Evolutionary conservation across 1,139 yeast genomes (phyloP).

Genomic region (Sporopachydermia cereana): DNA sequence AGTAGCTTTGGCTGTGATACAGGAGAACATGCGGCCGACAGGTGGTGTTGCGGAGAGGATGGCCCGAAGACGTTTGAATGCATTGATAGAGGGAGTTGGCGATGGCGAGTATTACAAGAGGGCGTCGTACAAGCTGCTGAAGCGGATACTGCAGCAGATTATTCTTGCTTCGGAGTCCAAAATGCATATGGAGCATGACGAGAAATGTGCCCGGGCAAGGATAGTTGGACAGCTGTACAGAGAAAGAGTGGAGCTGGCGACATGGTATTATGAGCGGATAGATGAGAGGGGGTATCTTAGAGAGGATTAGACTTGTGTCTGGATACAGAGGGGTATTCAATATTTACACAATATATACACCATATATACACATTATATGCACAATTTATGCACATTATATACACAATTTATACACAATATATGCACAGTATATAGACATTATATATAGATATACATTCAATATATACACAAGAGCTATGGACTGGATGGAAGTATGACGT

Average conservation of each 20-base stretch:
- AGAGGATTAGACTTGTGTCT: too few species aligned
- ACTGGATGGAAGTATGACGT: too few species aligned
- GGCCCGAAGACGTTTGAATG: slow-evolving; percentile 17
- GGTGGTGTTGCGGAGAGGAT: slow-evolving; percentile 21
- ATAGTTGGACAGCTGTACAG: slow-evolving; percentile 7
- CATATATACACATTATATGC: too few species aligned
- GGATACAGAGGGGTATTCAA: too few species aligned
- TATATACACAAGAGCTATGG: too few species aligned
- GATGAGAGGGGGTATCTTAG: not conserved
- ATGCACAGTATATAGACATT: too few species aligned
- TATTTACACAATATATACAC: too few species aligned
- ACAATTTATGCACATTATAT: too few species aligned
- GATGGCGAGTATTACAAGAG: slow-evolving; percentile 34
- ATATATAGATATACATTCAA: too few species aligned
- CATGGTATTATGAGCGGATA: not conserved
- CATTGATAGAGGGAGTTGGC: slow-evolving; percentile 27
- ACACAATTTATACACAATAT: too few species aligned
- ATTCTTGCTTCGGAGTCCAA: not conserved
- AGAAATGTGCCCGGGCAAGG: not conserved
- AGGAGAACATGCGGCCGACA: slow-evolving; percentile 31
- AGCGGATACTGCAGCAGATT: slow-evolving; percentile 4
- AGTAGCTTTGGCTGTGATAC: slow-evolving; percentile 57
- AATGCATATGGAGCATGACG: slow-evolving; percentile 5
- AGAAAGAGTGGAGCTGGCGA: slow-evolving; percentile 4
- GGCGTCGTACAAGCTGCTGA: slow-evolving; percentile 16